Base-by-base conservation (phyloP, 2,329 filamentous ascomycete genomes). In the Fusarium brachygibbosum region DNA sequence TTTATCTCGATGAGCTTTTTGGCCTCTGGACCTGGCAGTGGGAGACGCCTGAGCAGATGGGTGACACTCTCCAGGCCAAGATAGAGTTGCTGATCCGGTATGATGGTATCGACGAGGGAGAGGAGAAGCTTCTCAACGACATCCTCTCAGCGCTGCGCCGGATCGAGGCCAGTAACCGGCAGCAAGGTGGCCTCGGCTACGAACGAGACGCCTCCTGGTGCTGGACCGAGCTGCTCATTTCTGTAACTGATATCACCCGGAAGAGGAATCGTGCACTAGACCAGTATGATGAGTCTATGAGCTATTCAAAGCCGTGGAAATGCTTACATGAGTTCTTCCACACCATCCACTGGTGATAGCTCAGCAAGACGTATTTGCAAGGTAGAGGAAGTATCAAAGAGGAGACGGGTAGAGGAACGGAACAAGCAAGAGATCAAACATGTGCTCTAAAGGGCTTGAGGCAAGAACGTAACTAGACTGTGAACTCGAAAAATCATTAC, bases 11-110 rank as follows among this genome's bases (percentile, higher is more conserved):
- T 16, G 34, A 56, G 21, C n/a, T 64, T 2, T 40, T 58, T 1
- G 41, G 57, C 5, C 40, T 42, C 21, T 42, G 23, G 40, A 25
- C 21, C 16, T 42, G 40, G 40, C 23, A 23, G 23, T 42, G 40
- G 40, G 40, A 42, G 28, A 42, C 40, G 8, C 12, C 40, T 2
- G 19, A 40, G 2, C 38, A 67, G 13, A 16, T 59, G 13, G 37
- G 29, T 4, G 48, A 69, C 3, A 38, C 31, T 12, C 40, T 66
- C 11, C 41, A 42, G 14, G 14, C 19, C n/a, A 65, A 68, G 44
- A 16, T 69, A 5, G 16, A 37, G 1, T 8, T 69, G 4, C 13
- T 68, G 9, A 11, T 41, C 16, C 40, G n/a, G 11, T 58, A 68
- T 16, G 2, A 45, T 2, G 23, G 21, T 25, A 42, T 42, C 16